Base-by-base conservation (phyloP, 495 filamentous ascomycete genomes). In the Xylaria flabelliformis region DNA sequence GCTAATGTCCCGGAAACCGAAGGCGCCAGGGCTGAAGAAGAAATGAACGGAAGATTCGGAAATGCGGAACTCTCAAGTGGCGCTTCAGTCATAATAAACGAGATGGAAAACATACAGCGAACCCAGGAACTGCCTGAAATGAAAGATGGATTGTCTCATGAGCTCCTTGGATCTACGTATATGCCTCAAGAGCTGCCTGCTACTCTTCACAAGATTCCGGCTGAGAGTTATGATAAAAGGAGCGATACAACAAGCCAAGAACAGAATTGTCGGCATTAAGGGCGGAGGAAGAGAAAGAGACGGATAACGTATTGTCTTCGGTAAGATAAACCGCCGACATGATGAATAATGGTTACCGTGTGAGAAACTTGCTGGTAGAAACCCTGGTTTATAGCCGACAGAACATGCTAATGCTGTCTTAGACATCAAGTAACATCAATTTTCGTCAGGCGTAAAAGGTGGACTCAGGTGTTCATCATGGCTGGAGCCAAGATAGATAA, bases 141-240 rank as follows among this genome's bases (percentile, higher is more conserved):
- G 26, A 50, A 50, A 39, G 63, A 65, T 0, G 63, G 63, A 4
- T 34, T 65, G 17, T 50, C 63, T 34, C 63, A 65, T 50, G 63
- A 65, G 42, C 15, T 65, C 15, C 63, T 4, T 4, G 63, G 42
- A 7, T 41, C 63, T 4, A 65, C 9, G 12, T 15, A 13, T 29
- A 26, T 65, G 17, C 63, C 63, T 32, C 63, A 48, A 50, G 63
- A 51, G 15, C 44, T 65, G 15, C 42, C 63, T 15, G 63, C 42
- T 34, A 44, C 36, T 34, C 21, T 51, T 26, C 63, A 48, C 12
- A 42, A 65, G 63, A 65, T 65, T 44, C 26, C 44, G 1, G 63
- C 26, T 17, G 15, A 32, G 42, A 29, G 3, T 1, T 48, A 5
- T 50, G 12, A 34, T 15, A 12, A 26, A 8, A 64, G 46, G 39